Percentiles rank a stretch among this genome's conserved stretches.
phyloP scores from a whole-genome alignment of 129 eudicot species.

The Chrysanthemum seticuspe region DNA sequence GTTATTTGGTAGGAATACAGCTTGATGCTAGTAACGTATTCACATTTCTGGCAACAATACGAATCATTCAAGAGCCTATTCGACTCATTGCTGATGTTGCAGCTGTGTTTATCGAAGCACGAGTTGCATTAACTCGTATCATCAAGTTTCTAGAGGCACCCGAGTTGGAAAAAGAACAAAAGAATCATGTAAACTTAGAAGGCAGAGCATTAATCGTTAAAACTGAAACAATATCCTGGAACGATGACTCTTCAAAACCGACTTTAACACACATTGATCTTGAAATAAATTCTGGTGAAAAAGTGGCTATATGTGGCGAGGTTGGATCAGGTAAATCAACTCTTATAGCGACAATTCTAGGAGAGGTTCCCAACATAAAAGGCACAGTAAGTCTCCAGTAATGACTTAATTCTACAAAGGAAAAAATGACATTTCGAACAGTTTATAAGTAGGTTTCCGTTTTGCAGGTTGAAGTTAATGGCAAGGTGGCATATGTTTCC shows the following conservation, averaged over 20 bases:
- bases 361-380: slow-evolving; percentile 59
- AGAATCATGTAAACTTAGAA: slow-evolving; percentile 2
- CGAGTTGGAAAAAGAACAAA: slow-evolving; percentile 40
- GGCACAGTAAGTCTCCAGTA: slow-evolving; percentile 54
- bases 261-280: slow-evolving; percentile 34
- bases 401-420: neutral
- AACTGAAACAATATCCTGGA: slow-evolving; percentile 55
- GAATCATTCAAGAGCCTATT: slow-evolving; percentile 57
- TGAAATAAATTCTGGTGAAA: slow-evolving; percentile 40
- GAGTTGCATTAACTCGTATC: slow-evolving; percentile 54
- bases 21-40: slow-evolving; percentile 51
- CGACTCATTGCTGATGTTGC: slow-evolving; percentile 47
- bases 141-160: slow-evolving; percentile 63
- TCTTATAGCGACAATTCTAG: slow-evolving; percentile 65
- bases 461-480: slow-evolving; percentile 54
- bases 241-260: slow-evolving; percentile 36
- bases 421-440: neutral
- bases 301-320: slow-evolving; percentile 75
- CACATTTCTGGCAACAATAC: slow-evolving; percentile 62
- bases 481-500: slow-evolving; percentile 70
- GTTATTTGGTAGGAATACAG: slow-evolving; percentile 36
- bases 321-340: slow-evolving; percentile 83
- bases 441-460: neutral
- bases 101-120: slow-evolving; percentile 51
- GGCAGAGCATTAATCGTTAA: slow-evolving; percentile 25